Evolutionary conservation across 2,329 filamentous ascomycete species (phyloP), one percentile per base, ranked within the genome.

Genomic region (Fusarium camptoceras): DNA sequence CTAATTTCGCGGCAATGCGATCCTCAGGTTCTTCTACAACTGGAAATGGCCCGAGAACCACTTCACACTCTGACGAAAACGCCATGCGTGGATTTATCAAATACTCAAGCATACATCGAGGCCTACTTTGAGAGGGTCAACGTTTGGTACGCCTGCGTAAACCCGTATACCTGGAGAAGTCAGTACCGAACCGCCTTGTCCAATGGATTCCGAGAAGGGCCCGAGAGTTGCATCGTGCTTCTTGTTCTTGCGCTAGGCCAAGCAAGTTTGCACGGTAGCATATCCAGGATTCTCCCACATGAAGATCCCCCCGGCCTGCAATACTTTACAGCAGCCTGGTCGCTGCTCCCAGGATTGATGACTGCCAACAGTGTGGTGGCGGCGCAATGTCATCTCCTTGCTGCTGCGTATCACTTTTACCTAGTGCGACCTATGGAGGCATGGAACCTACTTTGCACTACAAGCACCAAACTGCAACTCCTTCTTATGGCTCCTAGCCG

Each of bases 111-210:
- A 6, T 94, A 94, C 77, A 91, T 93, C 42, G 89, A 92, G 75
- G 90, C 92, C 2, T 95, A 93, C 78, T 96, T 95, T 75, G 89
- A 92, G 61, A 86, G 91, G 43, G 93, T 94, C 64, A 95, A 95
- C 70, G 86, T 94, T 5, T 95, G 93, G 91, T 95, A 95, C 75
- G 92, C 93, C 12, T 94, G 92, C 73, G 92, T 96, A 34, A 94
- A 94, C 76, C 92, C 92, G 2, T 92, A 92, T 78, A 92, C 89
- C 3, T 96, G 93, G 92, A 85, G 87, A 43, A 89, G 86, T 64
- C 91, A 94, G 76, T 94, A 94, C 76, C 88, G 90, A 28, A 91
- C 87, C 7, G 93, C 93, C 0, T 84, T 94, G 9, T 91, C 91
- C 4, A 91, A 91, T 70, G 90, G 91, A 2, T 94, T 95, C 72